Conservation (phyloP, 116 monocot genomes). For the Iris pallida region DNA sequence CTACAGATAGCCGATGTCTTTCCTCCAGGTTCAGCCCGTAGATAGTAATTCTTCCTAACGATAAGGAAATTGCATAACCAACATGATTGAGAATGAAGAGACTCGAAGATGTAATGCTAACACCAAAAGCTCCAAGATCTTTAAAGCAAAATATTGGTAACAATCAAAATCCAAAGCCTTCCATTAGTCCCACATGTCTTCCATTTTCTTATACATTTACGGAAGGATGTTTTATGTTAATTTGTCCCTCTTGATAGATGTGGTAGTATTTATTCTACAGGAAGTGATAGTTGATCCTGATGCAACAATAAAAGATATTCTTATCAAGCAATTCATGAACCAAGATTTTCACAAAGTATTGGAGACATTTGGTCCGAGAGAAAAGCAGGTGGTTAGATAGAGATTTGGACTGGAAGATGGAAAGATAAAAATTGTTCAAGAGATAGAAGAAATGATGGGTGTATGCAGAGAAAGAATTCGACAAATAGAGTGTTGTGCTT, state of each 20-base stretch:
- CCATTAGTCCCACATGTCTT: conserved; percentile 32
- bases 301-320: conserved; percentile 49
- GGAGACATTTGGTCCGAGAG: conserved; percentile 57
- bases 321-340: conserved; percentile 64
- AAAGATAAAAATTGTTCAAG: conserved; percentile 68
- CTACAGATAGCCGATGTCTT: no score
- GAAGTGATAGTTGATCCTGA: conserved; percentile 66
- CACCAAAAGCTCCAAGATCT: conserved; percentile 78
- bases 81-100: conserved; percentile 85
- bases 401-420: conserved; percentile 81
- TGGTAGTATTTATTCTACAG: conserved; percentile 17
- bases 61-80: conserved; percentile 58
- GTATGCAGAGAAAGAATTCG: conserved; percentile 72
- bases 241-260: neutral
- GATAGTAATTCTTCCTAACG: no score
- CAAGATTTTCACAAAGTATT: conserved; percentile 63
- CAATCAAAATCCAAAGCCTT: conserved; percentile 63
- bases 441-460: conserved; percentile 72
- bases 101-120: conserved; percentile 52
- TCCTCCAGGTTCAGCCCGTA: no score
- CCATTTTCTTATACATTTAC: neutral
- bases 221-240: neutral
- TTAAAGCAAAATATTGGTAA: conserved; percentile 75
- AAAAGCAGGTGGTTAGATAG: conserved; percentile 60
- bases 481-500: conserved; percentile 69